Evolutionary conservation across 2,329 filamentous ascomycete genomes (phyloP).

Genomic region (Calonectria multiphialidica): DNA sequence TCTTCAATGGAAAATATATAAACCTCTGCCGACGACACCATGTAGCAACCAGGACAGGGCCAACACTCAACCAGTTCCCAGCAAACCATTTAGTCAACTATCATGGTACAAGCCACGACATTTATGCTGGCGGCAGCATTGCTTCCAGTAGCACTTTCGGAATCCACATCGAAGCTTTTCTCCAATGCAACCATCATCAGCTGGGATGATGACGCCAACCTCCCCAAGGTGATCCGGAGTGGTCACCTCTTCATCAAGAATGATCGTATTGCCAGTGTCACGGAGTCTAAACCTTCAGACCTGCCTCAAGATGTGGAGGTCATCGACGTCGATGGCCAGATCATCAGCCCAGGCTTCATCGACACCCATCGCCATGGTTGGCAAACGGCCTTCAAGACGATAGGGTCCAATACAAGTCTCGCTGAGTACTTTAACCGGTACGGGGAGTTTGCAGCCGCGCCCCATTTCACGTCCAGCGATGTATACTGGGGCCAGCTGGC

Average conservation of each 20-base stretch:
- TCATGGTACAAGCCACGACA: neutral
- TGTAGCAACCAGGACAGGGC: neutral
- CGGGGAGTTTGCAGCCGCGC: constrained; percentile 47
- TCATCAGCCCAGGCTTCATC: constrained; percentile 67
- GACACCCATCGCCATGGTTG: constrained; percentile 68
- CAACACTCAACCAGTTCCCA: neutral
- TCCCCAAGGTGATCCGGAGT: neutral
- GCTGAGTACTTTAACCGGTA: constrained; percentile 60
- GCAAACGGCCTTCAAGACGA: constrained; percentile 67
- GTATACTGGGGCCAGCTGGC: constrained; percentile 60
- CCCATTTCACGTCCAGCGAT: constrained; percentile 54
- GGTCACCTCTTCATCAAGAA: neutral
- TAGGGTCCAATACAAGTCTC: constrained; percentile 63
- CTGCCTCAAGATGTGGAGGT: constrained; percentile 24
- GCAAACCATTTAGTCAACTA: neutral
- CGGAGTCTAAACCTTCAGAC: neutral
- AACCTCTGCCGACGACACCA: neutral
- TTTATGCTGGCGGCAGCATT: neutral
- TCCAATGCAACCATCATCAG: neutral
- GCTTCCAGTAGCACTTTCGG: neutral
- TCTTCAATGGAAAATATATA: neutral
- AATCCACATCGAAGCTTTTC: neutral
- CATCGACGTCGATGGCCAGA: constrained; percentile 63
- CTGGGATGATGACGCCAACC: neutral
- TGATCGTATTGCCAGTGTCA: neutral